Evolutionary conservation across 2,329 filamentous ascomycete species (phyloP).

Genomic region (Trichoderma brevicompactum): DNA sequence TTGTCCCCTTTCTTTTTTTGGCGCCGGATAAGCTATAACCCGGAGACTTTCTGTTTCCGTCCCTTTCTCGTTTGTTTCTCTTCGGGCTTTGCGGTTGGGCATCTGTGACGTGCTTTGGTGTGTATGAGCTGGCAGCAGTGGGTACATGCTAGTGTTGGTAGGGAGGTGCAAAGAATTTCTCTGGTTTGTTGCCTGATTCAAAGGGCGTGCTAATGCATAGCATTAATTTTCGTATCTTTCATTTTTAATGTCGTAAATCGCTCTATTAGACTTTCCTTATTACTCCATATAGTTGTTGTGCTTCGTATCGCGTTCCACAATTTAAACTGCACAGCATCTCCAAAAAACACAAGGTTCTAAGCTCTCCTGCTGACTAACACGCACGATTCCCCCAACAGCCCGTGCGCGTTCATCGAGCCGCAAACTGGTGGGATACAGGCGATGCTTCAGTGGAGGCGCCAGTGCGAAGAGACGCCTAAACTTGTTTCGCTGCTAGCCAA

Average conservation of each 20-base stretch:
- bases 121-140: conserved; percentile 24
- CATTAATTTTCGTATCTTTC: background rate
- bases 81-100: conserved; percentile 22
- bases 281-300: too few species aligned
- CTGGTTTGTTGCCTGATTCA: conserved; percentile 9
- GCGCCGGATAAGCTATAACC: background rate
- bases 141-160: conserved; percentile 15
- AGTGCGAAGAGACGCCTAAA: conserved; percentile 2
- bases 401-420: conserved; percentile 14
- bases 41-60: background rate
- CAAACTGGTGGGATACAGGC: conserved; percentile 22
- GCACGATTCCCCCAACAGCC: background rate
- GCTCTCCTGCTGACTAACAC: conserved; percentile 16
- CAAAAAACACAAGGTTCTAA: background rate
- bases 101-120: conserved; percentile 26
- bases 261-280: too few species aligned
- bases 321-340: too few species aligned
- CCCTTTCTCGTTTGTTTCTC: background rate
- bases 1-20: background rate
- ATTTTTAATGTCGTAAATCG: background rate
- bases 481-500: background rate
- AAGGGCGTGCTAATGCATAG: background rate
- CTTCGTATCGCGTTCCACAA: too few species aligned
- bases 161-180: background rate
- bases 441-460: conserved; percentile 12